Conservation (phyloP, 345 rosid species). For the Cardamine resedifolia region DNA sequence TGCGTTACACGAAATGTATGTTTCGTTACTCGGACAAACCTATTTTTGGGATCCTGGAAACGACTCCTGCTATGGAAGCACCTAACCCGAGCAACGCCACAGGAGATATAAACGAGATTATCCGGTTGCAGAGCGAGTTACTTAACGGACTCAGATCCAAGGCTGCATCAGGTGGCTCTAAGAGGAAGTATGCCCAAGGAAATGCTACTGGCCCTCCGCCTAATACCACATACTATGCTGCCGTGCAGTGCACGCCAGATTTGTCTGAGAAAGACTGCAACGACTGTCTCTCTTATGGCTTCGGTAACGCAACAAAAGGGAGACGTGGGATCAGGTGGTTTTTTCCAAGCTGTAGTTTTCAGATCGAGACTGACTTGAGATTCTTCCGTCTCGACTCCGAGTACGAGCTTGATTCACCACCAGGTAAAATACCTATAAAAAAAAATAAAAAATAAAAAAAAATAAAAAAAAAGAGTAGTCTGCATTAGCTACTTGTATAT, state of each 20-base stretch:
- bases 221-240: constrained; percentile 4
- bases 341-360: constrained; percentile 24
- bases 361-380: constrained; percentile 17
- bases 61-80: background rate
- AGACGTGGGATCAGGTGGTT: constrained; percentile 24
- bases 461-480: no score
- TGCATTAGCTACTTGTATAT: no score
- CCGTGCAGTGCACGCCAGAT: constrained; percentile 22
- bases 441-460: no score
- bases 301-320: background rate
- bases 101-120: constrained; percentile 10
- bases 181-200: constrained; percentile 27
- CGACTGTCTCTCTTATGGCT: constrained; percentile 5
- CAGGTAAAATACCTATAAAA: background rate
- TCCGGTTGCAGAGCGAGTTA: constrained; percentile 7
- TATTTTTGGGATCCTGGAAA: background rate
- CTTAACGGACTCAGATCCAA: background rate
- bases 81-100: background rate
- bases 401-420: constrained; percentile 13
- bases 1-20: constrained; percentile 20
- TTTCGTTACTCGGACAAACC: constrained; percentile 25
- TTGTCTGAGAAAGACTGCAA: constrained; percentile 23
- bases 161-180: constrained; percentile 17
- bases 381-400: constrained; percentile 1
- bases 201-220: background rate